Conservation (phyloP, 805 yeast genomes). For the Tetrapisispora iriomotensis region DNA sequence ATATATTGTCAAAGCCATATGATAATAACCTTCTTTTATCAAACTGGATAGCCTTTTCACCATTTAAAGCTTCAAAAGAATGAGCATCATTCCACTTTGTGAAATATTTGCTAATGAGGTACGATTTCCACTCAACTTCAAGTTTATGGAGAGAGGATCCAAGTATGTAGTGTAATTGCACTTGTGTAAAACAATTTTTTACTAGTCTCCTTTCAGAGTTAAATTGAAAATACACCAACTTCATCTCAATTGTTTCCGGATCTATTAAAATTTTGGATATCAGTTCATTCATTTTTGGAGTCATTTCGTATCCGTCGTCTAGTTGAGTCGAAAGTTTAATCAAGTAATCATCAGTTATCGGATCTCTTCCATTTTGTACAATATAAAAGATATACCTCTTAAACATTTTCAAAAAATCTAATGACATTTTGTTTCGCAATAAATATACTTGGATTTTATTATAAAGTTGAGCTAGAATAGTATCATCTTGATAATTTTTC, state of each 20-base stretch:
- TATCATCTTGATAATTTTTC: conserved; percentile 2
- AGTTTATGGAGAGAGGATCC: not conserved
- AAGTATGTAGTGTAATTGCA: conserved; percentile 6
- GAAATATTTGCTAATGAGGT: conserved; percentile 6
- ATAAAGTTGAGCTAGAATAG: conserved; percentile 12
- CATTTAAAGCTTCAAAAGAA: too few species aligned
- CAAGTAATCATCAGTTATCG: conserved; percentile 16
- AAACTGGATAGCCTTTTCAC: conserved; percentile 7
- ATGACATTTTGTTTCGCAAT: conserved; percentile 16
- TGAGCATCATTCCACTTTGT: conserved; percentile 10
- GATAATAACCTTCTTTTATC: conserved; percentile 11
- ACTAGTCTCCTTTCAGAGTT: conserved; percentile 5
- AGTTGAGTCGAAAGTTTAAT: conserved; percentile 16
- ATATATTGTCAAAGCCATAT: conserved; percentile 3
- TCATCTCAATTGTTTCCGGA: conserved; percentile 20
- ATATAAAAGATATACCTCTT: conserved; percentile 13
- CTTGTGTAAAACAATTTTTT: conserved; percentile 7
- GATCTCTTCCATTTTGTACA: conserved; percentile 13
- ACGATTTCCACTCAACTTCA: conserved; percentile 1
- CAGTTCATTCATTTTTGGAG: conserved; percentile 11
- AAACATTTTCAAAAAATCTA: conserved; percentile 20
- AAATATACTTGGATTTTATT: conserved; percentile 20
- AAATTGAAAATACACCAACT: conserved; percentile 15
- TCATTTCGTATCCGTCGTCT: conserved; percentile 10
- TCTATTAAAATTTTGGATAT: conserved; percentile 13